These are phyloP conservation scores for Auricularia sp. DNA, from an alignment of 768 basidiomycete species.

Conservation along the genomic window DNA sequence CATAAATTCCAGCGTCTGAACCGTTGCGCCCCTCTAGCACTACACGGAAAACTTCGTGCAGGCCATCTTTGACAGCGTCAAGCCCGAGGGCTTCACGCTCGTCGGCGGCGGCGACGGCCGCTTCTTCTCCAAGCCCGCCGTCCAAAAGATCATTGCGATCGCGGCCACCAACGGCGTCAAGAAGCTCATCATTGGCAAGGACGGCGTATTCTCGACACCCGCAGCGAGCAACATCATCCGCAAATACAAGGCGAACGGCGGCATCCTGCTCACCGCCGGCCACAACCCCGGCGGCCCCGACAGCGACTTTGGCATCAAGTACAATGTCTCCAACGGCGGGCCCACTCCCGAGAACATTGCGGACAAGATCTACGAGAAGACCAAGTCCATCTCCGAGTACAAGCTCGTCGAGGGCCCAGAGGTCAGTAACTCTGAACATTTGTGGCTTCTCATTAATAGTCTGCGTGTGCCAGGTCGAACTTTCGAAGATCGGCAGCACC, in stretches of 20 bases:
- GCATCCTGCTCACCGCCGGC: slow-evolving; percentile 91
- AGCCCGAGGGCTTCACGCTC: slow-evolving; percentile 66
- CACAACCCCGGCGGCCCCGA: slow-evolving; percentile 99
- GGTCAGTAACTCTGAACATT: slow-evolving; percentile 33
- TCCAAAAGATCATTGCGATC: slow-evolving; percentile 88
- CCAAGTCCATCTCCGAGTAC: slow-evolving; percentile 78
- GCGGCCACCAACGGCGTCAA: slow-evolving; percentile 88
- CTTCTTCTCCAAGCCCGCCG: slow-evolving; percentile 74
- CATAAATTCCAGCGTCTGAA: background rate
- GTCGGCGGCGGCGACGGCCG: slow-evolving; percentile 98
- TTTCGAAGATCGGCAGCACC: slow-evolving; percentile 70
- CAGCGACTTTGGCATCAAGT: slow-evolving; percentile 98
- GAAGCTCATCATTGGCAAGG: slow-evolving; percentile 86
- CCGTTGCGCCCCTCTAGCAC: slow-evolving; percentile 41
- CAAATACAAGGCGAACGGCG: slow-evolving; percentile 91
- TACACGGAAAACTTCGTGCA: slow-evolving; percentile 99
- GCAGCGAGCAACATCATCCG: slow-evolving; percentile 94
- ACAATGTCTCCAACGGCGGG: slow-evolving; percentile 95
- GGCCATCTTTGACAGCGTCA: slow-evolving; percentile 85
- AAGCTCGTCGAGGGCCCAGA: slow-evolving; percentile 69
- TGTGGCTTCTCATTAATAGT: background rate
- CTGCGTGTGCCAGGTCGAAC: slow-evolving; percentile 48
- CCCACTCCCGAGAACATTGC: slow-evolving; percentile 95
- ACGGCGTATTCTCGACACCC: slow-evolving; percentile 90
- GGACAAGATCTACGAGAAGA: slow-evolving; percentile 88